Conservation (phyloP, 2,329 filamentous ascomycete species). For the Nemania sp. region DNA sequence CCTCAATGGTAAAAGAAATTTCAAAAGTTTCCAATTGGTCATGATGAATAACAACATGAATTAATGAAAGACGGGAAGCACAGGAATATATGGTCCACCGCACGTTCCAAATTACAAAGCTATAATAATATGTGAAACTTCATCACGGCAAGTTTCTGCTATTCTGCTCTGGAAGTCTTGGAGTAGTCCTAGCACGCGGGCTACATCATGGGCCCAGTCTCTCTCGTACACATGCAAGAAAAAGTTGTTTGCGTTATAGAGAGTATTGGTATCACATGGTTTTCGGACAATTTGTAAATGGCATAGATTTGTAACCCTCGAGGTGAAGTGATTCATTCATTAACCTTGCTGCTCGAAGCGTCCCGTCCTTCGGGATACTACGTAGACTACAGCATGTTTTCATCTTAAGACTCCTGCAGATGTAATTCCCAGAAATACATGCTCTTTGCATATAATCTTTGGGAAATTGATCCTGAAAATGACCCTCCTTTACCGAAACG, state of each 20-base stretch:
- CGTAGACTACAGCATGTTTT: not conserved
- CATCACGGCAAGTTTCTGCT: conserved; percentile 19
- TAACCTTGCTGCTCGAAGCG: not conserved
- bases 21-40: too few species aligned
- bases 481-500: conserved; percentile 16
- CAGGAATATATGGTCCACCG: too few species aligned
- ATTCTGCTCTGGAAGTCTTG: conserved; percentile 5
- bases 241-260: too few species aligned
- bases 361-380: not conserved
- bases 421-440: not conserved
- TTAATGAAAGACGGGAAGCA: too few species aligned
- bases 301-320: not conserved
- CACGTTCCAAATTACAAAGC: too few species aligned
- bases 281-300: not conserved
- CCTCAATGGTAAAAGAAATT: too few species aligned
- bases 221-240: not conserved
- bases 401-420: not conserved
- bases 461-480: not conserved
- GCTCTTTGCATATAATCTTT: not conserved
- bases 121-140: conserved; percentile 26
- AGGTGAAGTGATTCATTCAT: not conserved
- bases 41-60: too few species aligned
- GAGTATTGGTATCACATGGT: too few species aligned
- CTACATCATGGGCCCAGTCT: not conserved
- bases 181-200: conserved; percentile 9